Evolutionary conservation across 257 asterid species (phyloP).

Genomic region (Thymus mandschuricus): DNA sequence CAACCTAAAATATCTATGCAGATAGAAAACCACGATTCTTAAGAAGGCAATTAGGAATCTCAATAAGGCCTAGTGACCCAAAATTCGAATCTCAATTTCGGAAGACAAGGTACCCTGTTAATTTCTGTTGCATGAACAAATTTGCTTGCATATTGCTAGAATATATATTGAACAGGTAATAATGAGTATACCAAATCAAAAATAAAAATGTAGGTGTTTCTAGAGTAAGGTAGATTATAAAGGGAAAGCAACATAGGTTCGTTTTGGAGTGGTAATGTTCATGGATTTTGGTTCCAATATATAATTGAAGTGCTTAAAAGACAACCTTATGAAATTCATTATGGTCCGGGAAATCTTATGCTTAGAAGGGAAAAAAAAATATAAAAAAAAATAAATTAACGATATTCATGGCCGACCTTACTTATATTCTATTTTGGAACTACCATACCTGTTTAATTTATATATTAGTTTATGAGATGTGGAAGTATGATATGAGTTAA

Average conservation of each 20-base stretch:
- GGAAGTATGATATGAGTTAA: constrained; percentile 11
- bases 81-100: background rate
- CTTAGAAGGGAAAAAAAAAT: background rate
- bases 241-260: background rate
- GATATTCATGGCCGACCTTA: background rate
- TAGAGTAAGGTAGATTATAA: background rate
- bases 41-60: background rate
- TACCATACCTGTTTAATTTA: background rate
- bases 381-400: constrained; percentile 10
- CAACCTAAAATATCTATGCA: background rate
- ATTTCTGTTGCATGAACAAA: constrained; percentile 7
- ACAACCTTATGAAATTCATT: background rate
- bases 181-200: constrained; percentile 16
- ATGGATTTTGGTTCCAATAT: background rate
- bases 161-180: background rate
- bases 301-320: constrained; percentile 4
- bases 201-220: background rate
- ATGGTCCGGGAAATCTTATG: background rate
- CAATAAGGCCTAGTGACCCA: background rate
- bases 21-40: constrained; percentile 3
- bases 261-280: constrained; percentile 4
- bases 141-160: background rate
- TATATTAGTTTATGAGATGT: constrained; percentile 9
- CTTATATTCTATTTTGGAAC: constrained; percentile 1
- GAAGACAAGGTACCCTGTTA: constrained; percentile 4